Conservation (phyloP, 2,329 filamentous ascomycete species). For the Exutisphaerella laricina region DNA sequence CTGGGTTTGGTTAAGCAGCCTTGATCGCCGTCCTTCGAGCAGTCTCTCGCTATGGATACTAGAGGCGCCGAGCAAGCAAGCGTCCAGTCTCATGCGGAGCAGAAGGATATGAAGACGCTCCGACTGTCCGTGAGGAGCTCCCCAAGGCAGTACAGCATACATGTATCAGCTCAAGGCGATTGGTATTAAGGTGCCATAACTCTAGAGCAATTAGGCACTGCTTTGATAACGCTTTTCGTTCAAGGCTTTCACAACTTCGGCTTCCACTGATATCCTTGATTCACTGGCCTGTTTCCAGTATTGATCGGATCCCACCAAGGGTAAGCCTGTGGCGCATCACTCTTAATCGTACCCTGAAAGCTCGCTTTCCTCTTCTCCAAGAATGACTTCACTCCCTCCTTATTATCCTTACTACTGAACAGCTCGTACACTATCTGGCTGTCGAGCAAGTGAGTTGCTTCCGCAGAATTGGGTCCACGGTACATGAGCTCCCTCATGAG, state of each 20-base stretch:
- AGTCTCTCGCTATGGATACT: no score
- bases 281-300: conserved; percentile 38
- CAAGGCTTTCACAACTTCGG: conserved; percentile 30
- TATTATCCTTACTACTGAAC: conserved; percentile 57
- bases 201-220: no score
- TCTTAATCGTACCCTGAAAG: conserved; percentile 57
- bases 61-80: no score
- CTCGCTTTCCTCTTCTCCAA: conserved; percentile 60
- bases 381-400: conserved; percentile 64
- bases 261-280: conserved; percentile 23
- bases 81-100: no score
- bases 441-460: conserved; percentile 67
- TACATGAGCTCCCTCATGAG: conserved; percentile 70
- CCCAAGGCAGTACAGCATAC: no score
- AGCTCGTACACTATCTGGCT: conserved; percentile 58
- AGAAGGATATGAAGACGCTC: no score
- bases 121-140: no score
- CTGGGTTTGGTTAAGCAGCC: no score
- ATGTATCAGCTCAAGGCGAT: no score
- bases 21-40: no score
- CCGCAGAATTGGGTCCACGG: conserved; percentile 52
- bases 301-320: conserved; percentile 64
- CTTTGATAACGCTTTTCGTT: no score
- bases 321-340: conserved; percentile 54
- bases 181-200: no score